These are phyloP conservation scores for Yamadazyma membranifaciens DNA, from an alignment of 1,139 yeast species.

Conservation along the genomic window DNA sequence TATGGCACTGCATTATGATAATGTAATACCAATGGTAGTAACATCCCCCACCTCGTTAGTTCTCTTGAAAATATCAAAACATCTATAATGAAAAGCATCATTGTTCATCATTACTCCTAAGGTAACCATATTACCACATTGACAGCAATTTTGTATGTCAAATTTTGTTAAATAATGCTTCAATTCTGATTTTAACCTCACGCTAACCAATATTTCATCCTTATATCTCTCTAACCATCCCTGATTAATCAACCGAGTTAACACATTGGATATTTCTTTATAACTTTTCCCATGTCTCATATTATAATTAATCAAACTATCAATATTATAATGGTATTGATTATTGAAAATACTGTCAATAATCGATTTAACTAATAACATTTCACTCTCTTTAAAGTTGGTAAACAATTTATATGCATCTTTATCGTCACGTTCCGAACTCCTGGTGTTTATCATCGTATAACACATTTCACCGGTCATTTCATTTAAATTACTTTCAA, in stretches of 20 bases:
- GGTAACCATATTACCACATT: conserved; percentile 59
- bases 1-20: not conserved
- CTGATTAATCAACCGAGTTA: conserved; percentile 42
- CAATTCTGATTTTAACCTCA: conserved; percentile 48
- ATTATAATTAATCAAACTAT: conserved; percentile 8
- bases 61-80: conserved; percentile 41
- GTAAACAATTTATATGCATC: conserved; percentile 43
- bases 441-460: conserved; percentile 41
- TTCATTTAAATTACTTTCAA: conserved; percentile 41
- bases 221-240: conserved; percentile 49
- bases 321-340: conserved; percentile 12
- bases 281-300: conserved; percentile 22
- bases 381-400: conserved; percentile 43
- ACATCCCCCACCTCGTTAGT: conserved; percentile 10
- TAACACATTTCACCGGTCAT: conserved; percentile 30
- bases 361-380: conserved; percentile 47
- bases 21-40: conserved; percentile 7
- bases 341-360: conserved; percentile 43
- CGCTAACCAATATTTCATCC: conserved; percentile 34
- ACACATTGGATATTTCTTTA: conserved; percentile 34
- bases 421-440: conserved; percentile 22
- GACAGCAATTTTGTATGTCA: conserved; percentile 44
- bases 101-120: conserved; percentile 45
- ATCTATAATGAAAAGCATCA: conserved; percentile 48
- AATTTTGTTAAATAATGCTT: conserved; percentile 43